Conservation (phyloP, 352 stramenopile genomes). For the Hyaloperonospora arabidopsidis region DNA sequence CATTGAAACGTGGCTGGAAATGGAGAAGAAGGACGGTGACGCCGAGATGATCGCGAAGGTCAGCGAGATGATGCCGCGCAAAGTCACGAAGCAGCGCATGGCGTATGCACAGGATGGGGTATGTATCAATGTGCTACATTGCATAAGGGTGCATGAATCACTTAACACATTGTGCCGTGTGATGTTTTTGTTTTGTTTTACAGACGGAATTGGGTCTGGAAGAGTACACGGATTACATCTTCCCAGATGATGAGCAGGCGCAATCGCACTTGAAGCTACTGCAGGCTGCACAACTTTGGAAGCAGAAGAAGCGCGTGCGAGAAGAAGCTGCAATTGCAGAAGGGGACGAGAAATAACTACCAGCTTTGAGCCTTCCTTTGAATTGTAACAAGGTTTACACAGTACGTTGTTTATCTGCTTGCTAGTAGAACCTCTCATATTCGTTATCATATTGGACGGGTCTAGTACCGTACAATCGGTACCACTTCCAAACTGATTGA, state of each 20-base stretch:
- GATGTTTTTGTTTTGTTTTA: background rate
- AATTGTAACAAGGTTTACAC: background rate
- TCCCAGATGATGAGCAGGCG: constrained; percentile 95
- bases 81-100: constrained; percentile 96
- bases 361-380: background rate
- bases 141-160: background rate
- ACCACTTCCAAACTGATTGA: constrained; percentile 1
- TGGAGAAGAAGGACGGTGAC: constrained; percentile 82
- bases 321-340: constrained; percentile 32
- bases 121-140: constrained; percentile 17
- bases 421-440: constrained; percentile 14
- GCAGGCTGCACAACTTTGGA: constrained; percentile 96
- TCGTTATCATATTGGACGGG: constrained; percentile 6
- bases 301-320: constrained; percentile 74
- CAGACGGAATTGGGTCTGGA: constrained; percentile 89
- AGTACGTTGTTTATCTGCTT: constrained; percentile 14
- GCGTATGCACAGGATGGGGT: constrained; percentile 86
- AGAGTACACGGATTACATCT: constrained; percentile 99
- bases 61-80: constrained; percentile 89
- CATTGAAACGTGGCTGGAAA: constrained; percentile 93
- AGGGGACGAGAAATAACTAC: constrained; percentile 8
- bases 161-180: constrained; percentile 16
- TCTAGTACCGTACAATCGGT: background rate
- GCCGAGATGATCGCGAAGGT: constrained; percentile 80
- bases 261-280: constrained; percentile 95